Conservation (phyloP, 768 basidiomycete species). For the Xerocomellus chrysenteron region DNA sequence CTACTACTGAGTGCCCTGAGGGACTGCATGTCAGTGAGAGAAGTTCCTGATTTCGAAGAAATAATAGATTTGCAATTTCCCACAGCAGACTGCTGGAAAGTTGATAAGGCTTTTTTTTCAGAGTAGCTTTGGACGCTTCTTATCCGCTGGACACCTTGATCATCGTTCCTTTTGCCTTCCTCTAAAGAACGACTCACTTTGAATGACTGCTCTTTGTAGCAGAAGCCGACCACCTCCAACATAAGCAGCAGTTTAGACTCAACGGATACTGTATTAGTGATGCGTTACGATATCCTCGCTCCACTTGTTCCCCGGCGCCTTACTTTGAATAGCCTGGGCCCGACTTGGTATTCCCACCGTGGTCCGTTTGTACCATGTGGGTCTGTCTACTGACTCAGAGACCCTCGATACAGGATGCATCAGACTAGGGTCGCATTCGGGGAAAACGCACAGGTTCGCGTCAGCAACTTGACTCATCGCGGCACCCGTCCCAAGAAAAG, state of each 20-base stretch:
- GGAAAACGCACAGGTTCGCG: constrained; percentile 12
- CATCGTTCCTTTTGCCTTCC: neutral
- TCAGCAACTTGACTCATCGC: constrained; percentile 28
- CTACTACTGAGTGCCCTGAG: too few species aligned
- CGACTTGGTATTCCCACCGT: constrained; percentile 7
- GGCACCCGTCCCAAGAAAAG: neutral
- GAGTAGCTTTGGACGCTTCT: neutral
- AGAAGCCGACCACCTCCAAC: neutral
- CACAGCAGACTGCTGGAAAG: neutral
- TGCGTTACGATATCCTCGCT: neutral
- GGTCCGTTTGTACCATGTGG: neutral
- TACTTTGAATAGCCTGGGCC: neutral
- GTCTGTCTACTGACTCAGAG: neutral
- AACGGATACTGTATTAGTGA: neutral
- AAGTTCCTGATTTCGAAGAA: neutral
- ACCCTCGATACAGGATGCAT: constrained; percentile 10
- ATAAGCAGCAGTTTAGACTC: neutral
- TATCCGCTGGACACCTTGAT: neutral
- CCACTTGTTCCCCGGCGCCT: neutral
- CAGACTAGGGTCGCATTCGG: constrained; percentile 16
- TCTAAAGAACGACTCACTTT: neutral
- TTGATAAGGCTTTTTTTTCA: neutral
- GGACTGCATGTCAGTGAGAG: neutral
- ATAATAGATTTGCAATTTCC: constrained; percentile 1
- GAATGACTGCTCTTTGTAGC: neutral